These are phyloP conservation scores for Daldinia sp. DNA, from an alignment of 2,329 filamentous ascomycete genomes.

Conservation along the genomic window DNA sequence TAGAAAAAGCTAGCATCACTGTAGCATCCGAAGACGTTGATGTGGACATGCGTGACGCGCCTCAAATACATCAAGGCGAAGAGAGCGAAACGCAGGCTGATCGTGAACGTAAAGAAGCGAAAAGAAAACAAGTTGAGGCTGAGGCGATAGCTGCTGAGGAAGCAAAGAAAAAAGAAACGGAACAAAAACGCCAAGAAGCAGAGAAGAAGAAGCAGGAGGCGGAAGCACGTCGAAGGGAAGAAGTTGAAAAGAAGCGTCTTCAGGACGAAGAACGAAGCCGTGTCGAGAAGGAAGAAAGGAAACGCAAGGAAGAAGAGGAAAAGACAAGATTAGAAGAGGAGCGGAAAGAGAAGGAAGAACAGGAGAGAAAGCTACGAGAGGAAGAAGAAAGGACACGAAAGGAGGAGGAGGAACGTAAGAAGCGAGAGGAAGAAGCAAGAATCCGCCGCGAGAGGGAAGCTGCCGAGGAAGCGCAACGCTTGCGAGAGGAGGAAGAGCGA, in stretches of 20 bases:
- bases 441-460: slow-evolving; percentile 47
- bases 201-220: slow-evolving; percentile 48
- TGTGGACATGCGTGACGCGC: slow-evolving; percentile 66
- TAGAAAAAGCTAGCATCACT: slow-evolving; percentile 64
- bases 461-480: slow-evolving; percentile 55
- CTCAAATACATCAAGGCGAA: slow-evolving; percentile 46
- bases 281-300: slow-evolving; percentile 44
- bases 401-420: slow-evolving; percentile 55
- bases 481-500: slow-evolving; percentile 63
- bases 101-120: slow-evolving; percentile 55
- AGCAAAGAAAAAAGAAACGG: slow-evolving; percentile 51
- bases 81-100: slow-evolving; percentile 50
- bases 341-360: slow-evolving; percentile 44
- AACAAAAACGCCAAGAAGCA: slow-evolving; percentile 46
- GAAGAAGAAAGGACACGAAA: slow-evolving; percentile 54
- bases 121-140: slow-evolving; percentile 53
- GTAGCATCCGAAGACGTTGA: slow-evolving; percentile 70
- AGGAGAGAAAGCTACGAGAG: slow-evolving; percentile 46
- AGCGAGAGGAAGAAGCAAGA: slow-evolving; percentile 56
- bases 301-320: slow-evolving; percentile 48
- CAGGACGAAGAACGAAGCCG: slow-evolving; percentile 52
- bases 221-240: slow-evolving; percentile 50
- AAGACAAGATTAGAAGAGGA: slow-evolving; percentile 49
- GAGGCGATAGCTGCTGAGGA: slow-evolving; percentile 46
- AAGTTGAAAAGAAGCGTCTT: slow-evolving; percentile 51